Conservation (phyloP, 495 filamentous ascomycete species). For the Hyaloscypha bicolor region DNA sequence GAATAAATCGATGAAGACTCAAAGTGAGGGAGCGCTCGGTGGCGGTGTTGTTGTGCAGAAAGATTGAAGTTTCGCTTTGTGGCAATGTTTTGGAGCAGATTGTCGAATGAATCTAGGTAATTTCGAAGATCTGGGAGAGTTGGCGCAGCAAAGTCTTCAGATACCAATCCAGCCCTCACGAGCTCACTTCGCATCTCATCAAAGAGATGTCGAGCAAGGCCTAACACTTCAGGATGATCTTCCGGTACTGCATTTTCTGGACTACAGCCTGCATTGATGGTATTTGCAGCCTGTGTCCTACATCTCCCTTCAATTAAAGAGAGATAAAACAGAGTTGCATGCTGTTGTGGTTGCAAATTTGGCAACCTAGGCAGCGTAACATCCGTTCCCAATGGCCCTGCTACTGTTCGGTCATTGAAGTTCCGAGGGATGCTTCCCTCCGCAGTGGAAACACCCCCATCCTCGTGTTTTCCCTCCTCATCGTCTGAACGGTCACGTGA, state of each 20-base stretch:
- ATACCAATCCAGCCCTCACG: slow-evolving; percentile 27
- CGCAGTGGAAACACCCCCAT: neutral
- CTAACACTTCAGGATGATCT: slow-evolving; percentile 26
- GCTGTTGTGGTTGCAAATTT: slow-evolving; percentile 25
- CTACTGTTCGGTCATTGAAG: slow-evolving; percentile 14
- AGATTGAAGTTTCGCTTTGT: neutral
- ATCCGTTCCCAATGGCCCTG: neutral
- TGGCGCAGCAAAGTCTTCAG: slow-evolving; percentile 18
- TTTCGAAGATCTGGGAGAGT: slow-evolving; percentile 18
- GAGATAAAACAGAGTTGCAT: slow-evolving; percentile 29
- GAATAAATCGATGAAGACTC: neutral
- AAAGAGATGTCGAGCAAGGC: slow-evolving; percentile 29
- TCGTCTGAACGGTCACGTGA: slow-evolving; percentile 6
- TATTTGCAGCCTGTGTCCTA: slow-evolving; percentile 28
- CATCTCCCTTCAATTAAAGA: slow-evolving; percentile 35
- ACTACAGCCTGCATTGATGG: slow-evolving; percentile 25
- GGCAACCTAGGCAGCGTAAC: slow-evolving; percentile 23
- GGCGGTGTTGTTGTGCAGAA: neutral
- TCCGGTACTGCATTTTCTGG: slow-evolving; percentile 21
- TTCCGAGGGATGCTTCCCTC: slow-evolving; percentile 7
- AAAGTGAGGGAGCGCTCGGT: neutral
- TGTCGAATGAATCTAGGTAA: slow-evolving; percentile 27
- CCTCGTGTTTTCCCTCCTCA: neutral
- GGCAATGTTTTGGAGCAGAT: slow-evolving; percentile 25
- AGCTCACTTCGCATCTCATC: slow-evolving; percentile 27